A percentile compares a stretch with the other conserved stretches of the same genome.
These are phyloP conservation scores for Euphrasia confusa DNA, from an alignment of 257 asterid genomes.

Conservation along the genomic window DNA sequence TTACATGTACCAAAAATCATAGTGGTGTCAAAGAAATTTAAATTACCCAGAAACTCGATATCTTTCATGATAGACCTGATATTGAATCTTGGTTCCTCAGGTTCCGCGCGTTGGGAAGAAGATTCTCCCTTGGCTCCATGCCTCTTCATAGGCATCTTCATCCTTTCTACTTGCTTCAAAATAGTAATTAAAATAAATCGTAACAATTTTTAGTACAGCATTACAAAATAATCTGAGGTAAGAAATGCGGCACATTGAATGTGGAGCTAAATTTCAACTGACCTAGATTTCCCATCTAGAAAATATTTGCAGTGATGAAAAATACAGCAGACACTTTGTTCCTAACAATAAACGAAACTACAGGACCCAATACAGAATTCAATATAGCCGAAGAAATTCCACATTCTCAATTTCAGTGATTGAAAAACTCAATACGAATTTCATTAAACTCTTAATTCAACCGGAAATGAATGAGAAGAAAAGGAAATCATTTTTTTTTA, in stretches of 20 bases:
- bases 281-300: too few relatives aligned
- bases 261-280: too few relatives aligned
- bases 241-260: not conserved
- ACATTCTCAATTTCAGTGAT: too few relatives aligned
- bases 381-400: too few relatives aligned
- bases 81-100: conserved; percentile 36
- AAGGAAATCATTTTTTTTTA: too few relatives aligned
- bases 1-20: not conserved
- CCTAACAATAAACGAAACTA: too few relatives aligned
- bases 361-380: too few relatives aligned
- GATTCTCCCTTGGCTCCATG: conserved; percentile 28
- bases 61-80: conserved; percentile 59
- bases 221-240: not conserved
- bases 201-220: conserved; percentile 3
- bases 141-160: conserved; percentile 27
- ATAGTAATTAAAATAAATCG: not conserved
- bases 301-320: too few relatives aligned
- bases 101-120: conserved; percentile 27
- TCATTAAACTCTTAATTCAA: too few relatives aligned
- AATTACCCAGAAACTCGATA: conserved; percentile 49
- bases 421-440: too few relatives aligned
- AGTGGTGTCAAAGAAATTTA: not conserved
- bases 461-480: too few relatives aligned
- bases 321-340: too few relatives aligned
- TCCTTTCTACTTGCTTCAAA: conserved; percentile 17